A percentile compares a stretch with the other conserved stretches of the same genome.
Conservation (phyloP, 2,329 filamentous ascomycete genomes). For the Aspergillus intermedius region DNA sequence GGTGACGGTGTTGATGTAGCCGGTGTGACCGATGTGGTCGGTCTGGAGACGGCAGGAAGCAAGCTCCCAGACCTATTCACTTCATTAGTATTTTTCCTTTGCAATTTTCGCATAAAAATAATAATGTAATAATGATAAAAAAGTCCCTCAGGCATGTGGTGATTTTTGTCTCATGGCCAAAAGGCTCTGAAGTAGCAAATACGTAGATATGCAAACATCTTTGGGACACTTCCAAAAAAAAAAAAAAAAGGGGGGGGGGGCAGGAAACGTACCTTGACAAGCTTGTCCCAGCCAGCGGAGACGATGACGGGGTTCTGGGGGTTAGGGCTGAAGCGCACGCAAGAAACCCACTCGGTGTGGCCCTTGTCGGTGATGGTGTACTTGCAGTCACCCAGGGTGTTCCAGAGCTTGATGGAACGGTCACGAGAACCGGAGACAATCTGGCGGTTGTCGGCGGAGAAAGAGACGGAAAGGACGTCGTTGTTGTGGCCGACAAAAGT, state of each 20-base stretch:
- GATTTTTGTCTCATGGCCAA: constrained; percentile 96
- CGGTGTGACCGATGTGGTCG: constrained; percentile 99
- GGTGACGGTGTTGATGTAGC: constrained; percentile 99
- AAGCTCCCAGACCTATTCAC: constrained; percentile 89
- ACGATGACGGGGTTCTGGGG: constrained; percentile 99
- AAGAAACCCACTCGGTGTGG: constrained; percentile 99
- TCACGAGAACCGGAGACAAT: constrained; percentile 98
- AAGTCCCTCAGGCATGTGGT: constrained; percentile 52
- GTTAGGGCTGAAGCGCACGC: constrained; percentile 99
- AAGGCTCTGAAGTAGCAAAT: constrained; percentile 99
- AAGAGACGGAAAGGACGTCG: constrained; percentile 98
- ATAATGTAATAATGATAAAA: constrained; percentile 4
- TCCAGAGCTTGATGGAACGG: constrained; percentile 99
- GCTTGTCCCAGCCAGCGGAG: constrained; percentile 98
- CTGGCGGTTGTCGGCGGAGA: constrained; percentile 99
- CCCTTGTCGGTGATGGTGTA: constrained; percentile 99
- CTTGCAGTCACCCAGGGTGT: constrained; percentile 99
- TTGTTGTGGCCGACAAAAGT: constrained; percentile 99
- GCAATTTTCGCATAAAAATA: constrained; percentile 7
- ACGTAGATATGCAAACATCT: constrained; percentile 93
- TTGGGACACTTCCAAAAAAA: constrained; percentile 44
- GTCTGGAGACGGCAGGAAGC: constrained; percentile 99
- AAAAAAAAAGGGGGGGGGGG: constrained; percentile 8
- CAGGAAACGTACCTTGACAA: constrained; percentile 82
- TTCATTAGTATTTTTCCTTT: not conserved